Evolutionary conservation across 2,329 filamentous ascomycete genomes (phyloP), one percentile per base, ranked within the genome.

Genomic region (Colletotrichum liaoningense): DNA sequence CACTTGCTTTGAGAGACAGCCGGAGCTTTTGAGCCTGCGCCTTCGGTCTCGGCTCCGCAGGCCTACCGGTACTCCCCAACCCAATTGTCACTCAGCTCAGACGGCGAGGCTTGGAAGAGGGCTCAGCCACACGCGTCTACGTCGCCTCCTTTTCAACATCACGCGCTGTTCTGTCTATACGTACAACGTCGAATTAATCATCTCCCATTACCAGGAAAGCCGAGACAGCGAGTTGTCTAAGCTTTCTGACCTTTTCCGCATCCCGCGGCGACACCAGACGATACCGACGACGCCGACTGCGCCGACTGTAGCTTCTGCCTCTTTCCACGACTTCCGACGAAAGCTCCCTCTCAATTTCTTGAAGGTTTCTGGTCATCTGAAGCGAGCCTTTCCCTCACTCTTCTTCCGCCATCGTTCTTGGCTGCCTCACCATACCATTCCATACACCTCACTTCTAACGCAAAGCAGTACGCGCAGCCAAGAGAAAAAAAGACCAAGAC

Each of bases 111-210:
- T 74, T 72, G 69, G 72, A 64, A 28, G 28, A 19, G 52, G 59
- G 63, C 72, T 74, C 49, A 74, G 72, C 72, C 72, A 72, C 72
- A 72, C 68, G 30, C 56, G 63, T 74, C 58, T 63, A 68, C 72
- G 67, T 64, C 33, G 67, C 59, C 67, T 68, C 30, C 52, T 56
- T 14, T 11, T 42, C 8, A 22, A 46, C 26, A 22, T 14, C 56
- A 33, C 26, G 19, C 28, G 19, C 16, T 28, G 5, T 9, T 22
- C 54, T 30, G 8, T 35, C 33, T 11, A 35, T 35, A 46, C 54
- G 38, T 3, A 42, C 14, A 42, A 7, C 6, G 19, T 42, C 38
- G 38, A 42, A 42, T 42, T 19, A 52, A 38, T 30, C 19, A 19
- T 55, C 9, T 30, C n/a, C 42, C 52, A 35, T 63, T n/a, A 9